Base-by-base conservation (phyloP, 495 filamentous ascomycete genomes). In the Margaritispora aquatica region DNA sequence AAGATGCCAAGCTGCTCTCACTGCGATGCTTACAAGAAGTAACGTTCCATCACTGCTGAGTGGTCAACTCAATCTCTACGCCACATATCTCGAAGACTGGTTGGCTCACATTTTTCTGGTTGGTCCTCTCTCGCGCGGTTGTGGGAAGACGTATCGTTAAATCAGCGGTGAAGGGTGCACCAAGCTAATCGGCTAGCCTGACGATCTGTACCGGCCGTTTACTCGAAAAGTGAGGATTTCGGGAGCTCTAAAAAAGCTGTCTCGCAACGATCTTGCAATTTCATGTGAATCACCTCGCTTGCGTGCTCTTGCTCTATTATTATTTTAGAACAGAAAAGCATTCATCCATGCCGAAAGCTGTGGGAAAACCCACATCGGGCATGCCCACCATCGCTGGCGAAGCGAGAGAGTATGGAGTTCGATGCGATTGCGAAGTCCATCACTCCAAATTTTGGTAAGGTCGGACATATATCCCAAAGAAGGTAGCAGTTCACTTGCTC, bases 41-140 rank as follows among this genome's bases (percentile, higher is more conserved):
- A 63, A 63, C 61, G 61, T 63, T 63, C 51, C 61, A 63, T 61
- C 29, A 52, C 10, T 44, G 38, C 10, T 61, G 21, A 52, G 38
- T 8, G 38, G 38, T 29, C 27, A 26, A 54, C 23, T 26, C n/a
- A 41, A 34, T 38, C 27, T 48, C 44, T 47, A 48, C 52, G 52
- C 51, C 57, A 48, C 57, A 34, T 17, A n/a, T 7, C 15, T n/a
- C 7, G 38, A 34, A 51, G 7, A 26, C 31, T 31, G 41, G 23
- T 46, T 21, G 23, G 11, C 19, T 51, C 41, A 38, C 21, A n/a
- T n/a, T n/a, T n/a, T n/a, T n/a, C 29, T 50, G 55, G 58, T 48
- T 48, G 46, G 50, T 36, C 38, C 41, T 38, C 26, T 2, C 17
- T 26, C 7, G n/a, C 10, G 20, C 54, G 54, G 26, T 46, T 23